Conservation (phyloP, 1,284 basidiomycete genomes). For the Erythrobasidium hasegawianum region DNA sequence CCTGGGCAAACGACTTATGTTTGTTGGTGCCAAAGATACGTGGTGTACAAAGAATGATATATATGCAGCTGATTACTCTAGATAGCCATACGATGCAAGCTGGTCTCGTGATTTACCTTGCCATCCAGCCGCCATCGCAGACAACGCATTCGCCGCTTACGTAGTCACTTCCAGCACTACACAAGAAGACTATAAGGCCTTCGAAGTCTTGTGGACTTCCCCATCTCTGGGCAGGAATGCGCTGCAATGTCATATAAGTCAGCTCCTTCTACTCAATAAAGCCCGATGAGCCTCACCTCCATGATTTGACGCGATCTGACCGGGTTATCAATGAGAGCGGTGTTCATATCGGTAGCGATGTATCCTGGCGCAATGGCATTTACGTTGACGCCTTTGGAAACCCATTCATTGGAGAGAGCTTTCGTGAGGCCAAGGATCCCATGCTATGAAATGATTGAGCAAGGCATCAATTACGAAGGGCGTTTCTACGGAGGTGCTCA, state of each 20-base stretch:
- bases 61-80: no score
- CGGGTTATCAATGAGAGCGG: constrained; percentile 68
- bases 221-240: constrained; percentile 89
- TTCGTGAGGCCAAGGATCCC: constrained; percentile 46
- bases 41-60: no score
- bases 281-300: constrained; percentile 54
- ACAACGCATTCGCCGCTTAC: constrained; percentile 72
- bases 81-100: no score
- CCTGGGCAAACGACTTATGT: no score
- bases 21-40: no score
- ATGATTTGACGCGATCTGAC: constrained; percentile 77
- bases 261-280: not conserved
- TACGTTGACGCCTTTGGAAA: constrained; percentile 68
- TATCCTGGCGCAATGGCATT: constrained; percentile 88
- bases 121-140: constrained; percentile 48
- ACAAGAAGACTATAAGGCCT: constrained; percentile 84
- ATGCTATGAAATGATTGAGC: constrained; percentile 7
- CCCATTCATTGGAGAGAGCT: constrained; percentile 62
- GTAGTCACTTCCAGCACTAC: constrained; percentile 79
- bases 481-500: not conserved
- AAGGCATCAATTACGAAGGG: not conserved
- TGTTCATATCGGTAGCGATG: constrained; percentile 87
- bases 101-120: constrained; percentile 27
- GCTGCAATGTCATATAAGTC: constrained; percentile 43
- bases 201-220: constrained; percentile 83